These are phyloP conservation scores for Grosmannia penicillata DNA, from an alignment of 2,329 filamentous ascomycete species.

Conservation along the genomic window DNA sequence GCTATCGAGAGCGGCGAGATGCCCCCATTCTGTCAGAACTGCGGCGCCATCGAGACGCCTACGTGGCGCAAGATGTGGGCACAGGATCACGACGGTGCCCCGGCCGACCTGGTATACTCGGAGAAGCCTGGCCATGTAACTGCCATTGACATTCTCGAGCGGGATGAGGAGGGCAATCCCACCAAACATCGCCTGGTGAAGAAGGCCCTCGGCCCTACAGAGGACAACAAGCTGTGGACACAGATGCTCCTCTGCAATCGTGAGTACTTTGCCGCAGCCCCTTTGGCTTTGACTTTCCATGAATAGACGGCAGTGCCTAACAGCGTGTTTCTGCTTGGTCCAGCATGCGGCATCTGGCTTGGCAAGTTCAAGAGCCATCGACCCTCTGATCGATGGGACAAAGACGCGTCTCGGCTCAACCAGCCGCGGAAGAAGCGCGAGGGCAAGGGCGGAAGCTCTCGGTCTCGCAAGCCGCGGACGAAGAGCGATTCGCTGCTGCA, in stretches of 20 bases:
- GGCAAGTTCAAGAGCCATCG: conserved; percentile 76
- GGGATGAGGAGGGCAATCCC: conserved; percentile 46
- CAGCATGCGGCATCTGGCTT: conserved; percentile 86
- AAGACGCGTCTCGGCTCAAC: conserved; percentile 35
- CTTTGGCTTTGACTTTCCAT: conserved; percentile 1
- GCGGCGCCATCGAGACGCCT: conserved; percentile 86
- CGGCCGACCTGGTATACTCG: conserved; percentile 55
- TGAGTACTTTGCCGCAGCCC: conserved; percentile 34
- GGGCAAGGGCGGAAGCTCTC: conserved; percentile 23
- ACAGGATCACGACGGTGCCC: conserved; percentile 57
- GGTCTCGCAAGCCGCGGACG: conserved; percentile 31
- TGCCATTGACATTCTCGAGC: conserved; percentile 53
- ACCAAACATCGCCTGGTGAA: conserved; percentile 62
- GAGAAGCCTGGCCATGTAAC: conserved; percentile 60
- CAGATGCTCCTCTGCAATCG: conserved; percentile 78
- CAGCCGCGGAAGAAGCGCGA: conserved; percentile 34
- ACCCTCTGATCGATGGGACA: conserved; percentile 72
- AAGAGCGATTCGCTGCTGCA: conserved; percentile 31
- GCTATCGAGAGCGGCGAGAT: conserved; percentile 67
- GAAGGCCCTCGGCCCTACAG: conserved; percentile 48
- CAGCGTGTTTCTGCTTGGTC: neutral
- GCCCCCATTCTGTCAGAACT: conserved; percentile 83
- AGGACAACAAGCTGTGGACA: conserved; percentile 53
- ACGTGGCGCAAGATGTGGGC: conserved; percentile 91
- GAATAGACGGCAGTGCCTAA: too few species aligned